A percentile compares a stretch with the other conserved stretches of the same genome.
Evolutionary conservation across 2,329 filamentous ascomycete genomes (phyloP).

Genomic region (Penicillium sp.): DNA sequence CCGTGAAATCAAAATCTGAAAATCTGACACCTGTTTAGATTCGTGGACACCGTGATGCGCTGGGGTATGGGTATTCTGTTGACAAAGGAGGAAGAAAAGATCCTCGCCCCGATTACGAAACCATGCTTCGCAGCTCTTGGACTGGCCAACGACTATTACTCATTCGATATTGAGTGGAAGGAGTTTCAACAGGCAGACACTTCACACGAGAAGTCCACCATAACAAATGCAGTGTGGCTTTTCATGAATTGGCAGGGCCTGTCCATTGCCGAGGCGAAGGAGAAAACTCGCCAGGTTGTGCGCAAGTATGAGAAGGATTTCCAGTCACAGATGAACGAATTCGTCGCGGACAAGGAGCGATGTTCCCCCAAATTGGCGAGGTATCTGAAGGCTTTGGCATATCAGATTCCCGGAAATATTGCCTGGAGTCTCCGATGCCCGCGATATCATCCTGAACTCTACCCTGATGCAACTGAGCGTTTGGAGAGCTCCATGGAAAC

Average conservation of each 20-base stretch:
- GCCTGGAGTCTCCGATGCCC: conserved; percentile 20
- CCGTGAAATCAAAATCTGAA: no score
- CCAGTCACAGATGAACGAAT: conserved; percentile 5
- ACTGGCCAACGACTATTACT: conserved; percentile 20
- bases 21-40: no score
- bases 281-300: conserved; percentile 7
- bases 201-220: neutral
- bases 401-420: conserved; percentile 18
- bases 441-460: conserved; percentile 15
- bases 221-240: conserved; percentile 20
- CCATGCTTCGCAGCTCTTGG: conserved; percentile 18
- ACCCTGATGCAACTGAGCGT: conserved; percentile 4
- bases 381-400: conserved; percentile 13
- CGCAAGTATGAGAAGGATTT: conserved; percentile 12
- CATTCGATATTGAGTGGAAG: conserved; percentile 19
- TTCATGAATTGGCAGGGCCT: conserved; percentile 18
- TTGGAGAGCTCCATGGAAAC: no score
- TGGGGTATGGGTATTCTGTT: conserved; percentile 17
- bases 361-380: conserved; percentile 3
- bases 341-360: neutral
- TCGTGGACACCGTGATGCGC: conserved; percentile 16
- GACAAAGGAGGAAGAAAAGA: conserved; percentile 9
- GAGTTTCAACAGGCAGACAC: conserved; percentile 6
- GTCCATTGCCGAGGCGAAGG: conserved; percentile 9
- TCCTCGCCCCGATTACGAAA: conserved; percentile 9